Evolutionary conservation across 306 rosid genomes (phyloP).

Genomic region (Fragaria nilgerrensis): DNA sequence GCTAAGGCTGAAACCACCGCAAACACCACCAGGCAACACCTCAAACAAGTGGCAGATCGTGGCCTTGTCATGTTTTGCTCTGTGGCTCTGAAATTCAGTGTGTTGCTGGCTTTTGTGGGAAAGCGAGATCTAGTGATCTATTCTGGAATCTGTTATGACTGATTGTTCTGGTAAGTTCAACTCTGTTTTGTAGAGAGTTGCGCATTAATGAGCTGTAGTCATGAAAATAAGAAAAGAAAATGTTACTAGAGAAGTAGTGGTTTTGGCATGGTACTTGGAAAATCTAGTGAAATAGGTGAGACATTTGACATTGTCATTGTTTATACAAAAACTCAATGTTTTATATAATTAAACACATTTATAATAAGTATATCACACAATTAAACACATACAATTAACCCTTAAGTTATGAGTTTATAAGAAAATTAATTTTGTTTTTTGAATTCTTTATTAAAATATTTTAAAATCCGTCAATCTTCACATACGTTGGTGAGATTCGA

Average conservation of each 20-base stretch:
- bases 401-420: too few relatives aligned
- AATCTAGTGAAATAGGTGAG: neutral
- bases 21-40: conserved; percentile 81
- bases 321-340: too few relatives aligned
- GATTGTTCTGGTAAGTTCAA: neutral
- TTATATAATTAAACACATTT: too few relatives aligned
- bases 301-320: neutral
- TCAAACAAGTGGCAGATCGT: conserved; percentile 73
- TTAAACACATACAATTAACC: too few relatives aligned
- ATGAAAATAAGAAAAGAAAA: too few relatives aligned
- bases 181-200: conserved; percentile 3
- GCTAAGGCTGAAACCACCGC: conserved; percentile 79
- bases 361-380: too few relatives aligned
- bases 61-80: conserved; percentile 56
- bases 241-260: neutral
- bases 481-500: too few relatives aligned
- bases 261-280: neutral
- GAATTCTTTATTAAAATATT: too few relatives aligned
- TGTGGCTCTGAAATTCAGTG: neutral
- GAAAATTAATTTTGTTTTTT: too few relatives aligned
- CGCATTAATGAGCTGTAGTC: conserved; percentile 24
- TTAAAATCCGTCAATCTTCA: too few relatives aligned
- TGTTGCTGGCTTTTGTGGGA: neutral
- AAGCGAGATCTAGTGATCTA: conserved; percentile 63
- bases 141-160: conserved; percentile 1